Conservation (phyloP, 768 basidiomycete species). For the Mycena vitilis region DNA sequence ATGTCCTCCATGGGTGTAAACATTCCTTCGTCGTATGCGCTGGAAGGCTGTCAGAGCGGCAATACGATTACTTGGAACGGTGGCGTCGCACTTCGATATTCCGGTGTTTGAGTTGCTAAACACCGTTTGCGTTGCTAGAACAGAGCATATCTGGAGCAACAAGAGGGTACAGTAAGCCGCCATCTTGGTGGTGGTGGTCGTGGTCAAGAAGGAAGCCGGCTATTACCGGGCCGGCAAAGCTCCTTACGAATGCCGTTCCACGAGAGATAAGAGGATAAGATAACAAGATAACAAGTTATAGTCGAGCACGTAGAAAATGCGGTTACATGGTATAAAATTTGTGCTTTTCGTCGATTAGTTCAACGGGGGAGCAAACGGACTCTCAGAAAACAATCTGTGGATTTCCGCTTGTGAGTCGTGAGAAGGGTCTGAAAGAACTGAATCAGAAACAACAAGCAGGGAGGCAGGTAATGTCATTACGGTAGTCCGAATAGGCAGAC, state of each 20-base stretch:
- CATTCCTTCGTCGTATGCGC: slow-evolving; percentile 34
- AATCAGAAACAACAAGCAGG: background rate
- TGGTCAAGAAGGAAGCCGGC: background rate
- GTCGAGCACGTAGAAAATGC: no score
- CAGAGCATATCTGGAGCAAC: slow-evolving; percentile 1
- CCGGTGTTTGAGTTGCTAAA: background rate
- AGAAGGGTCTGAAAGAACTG: background rate
- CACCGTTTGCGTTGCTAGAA: background rate
- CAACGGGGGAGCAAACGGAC: slow-evolving; percentile 10
- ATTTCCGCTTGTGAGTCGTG: slow-evolving; percentile 17
- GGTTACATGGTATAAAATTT: no score
- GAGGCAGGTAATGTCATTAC: background rate
- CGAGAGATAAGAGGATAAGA: background rate
- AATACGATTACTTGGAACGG: background rate
- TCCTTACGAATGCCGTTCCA: background rate
- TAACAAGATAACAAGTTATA: background rate
- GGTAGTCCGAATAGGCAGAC: background rate
- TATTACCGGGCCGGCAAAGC: background rate
- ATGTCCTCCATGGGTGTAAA: slow-evolving; percentile 35
- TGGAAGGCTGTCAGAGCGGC: background rate
- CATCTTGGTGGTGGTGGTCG: slow-evolving; percentile 5
- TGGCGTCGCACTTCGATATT: background rate
- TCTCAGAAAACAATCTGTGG: slow-evolving; percentile 14
- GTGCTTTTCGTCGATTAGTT: background rate
- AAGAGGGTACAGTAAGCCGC: background rate